Conservation (phyloP, 2,329 filamentous ascomycete species). For the Cercospora sp. region DNA sequence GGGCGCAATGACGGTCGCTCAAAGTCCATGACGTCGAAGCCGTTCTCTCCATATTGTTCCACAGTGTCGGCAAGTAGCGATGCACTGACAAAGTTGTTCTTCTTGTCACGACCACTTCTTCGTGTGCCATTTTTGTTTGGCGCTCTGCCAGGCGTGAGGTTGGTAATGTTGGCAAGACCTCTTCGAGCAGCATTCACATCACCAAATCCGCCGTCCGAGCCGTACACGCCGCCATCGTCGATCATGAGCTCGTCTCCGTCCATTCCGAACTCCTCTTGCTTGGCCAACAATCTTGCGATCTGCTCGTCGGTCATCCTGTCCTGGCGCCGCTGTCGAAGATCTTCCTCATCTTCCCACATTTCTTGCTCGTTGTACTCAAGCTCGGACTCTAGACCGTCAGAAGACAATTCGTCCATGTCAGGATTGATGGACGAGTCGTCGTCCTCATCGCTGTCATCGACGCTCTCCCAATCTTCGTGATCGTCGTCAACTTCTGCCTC, state of each 20-base stretch:
- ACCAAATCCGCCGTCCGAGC: conserved; percentile 31
- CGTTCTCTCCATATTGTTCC: conserved; percentile 67
- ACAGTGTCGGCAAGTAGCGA: conserved; percentile 59
- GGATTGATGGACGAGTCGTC: conserved; percentile 23
- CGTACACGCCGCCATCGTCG: conserved; percentile 43
- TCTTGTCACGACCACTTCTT: conserved; percentile 31
- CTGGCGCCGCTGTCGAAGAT: conserved; percentile 43
- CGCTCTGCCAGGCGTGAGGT: conserved; percentile 22
- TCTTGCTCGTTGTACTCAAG: conserved; percentile 39
- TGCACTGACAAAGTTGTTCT: conserved; percentile 54
- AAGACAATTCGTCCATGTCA: conserved; percentile 38
- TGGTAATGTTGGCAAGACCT: conserved; percentile 35
- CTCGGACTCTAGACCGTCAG: conserved; percentile 40
- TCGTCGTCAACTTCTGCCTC: conserved; percentile 22
- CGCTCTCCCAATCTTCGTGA: conserved; percentile 24
- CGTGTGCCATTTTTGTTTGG: conserved; percentile 29
- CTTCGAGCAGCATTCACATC: conserved; percentile 37
- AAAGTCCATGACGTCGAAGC: conserved; percentile 85
- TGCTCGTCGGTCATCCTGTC: conserved; percentile 59
- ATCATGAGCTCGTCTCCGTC: conserved; percentile 61
- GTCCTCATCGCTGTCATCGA: conserved; percentile 26
- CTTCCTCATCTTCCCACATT: conserved; percentile 44
- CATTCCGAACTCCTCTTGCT: conserved; percentile 65
- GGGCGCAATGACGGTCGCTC: conserved; percentile 67
- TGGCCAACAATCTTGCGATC: conserved; percentile 61